Evolutionary conservation across 2,329 filamentous ascomycete genomes (phyloP).

Genomic region (Pseudogymnoascus sp.): DNA sequence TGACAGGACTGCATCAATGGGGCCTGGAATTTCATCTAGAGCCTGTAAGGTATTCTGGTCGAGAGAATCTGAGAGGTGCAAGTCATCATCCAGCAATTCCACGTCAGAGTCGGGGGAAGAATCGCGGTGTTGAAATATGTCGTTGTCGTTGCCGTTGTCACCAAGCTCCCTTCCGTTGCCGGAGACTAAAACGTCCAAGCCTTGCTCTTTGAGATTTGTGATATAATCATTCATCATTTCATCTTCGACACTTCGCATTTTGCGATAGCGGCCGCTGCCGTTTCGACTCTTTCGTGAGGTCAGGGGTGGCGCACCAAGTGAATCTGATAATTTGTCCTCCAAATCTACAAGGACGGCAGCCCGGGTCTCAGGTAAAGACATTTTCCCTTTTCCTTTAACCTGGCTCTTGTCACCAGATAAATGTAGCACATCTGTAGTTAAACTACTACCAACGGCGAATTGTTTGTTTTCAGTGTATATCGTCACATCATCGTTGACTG

Average conservation of each 20-base stretch:
- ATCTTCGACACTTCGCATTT: background rate
- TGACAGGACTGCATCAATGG: slow-evolving; percentile 31
- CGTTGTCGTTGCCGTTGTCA: slow-evolving; percentile 2
- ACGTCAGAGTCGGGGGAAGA: background rate
- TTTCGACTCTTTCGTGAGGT: background rate
- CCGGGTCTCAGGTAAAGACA: background rate
- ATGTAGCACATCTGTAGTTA: background rate
- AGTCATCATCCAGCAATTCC: background rate
- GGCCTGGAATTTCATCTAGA: slow-evolving; percentile 32
- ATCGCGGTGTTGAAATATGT: slow-evolving; percentile 12
- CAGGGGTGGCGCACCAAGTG: background rate
- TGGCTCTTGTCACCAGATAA: background rate
- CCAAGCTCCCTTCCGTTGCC: slow-evolving; percentile 9
- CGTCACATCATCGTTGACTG: background rate
- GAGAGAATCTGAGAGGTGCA: slow-evolving; percentile 11
- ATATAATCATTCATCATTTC: slow-evolving; percentile 7
- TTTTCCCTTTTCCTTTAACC: background rate
- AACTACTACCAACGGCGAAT: background rate
- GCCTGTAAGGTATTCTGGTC: slow-evolving; percentile 36
- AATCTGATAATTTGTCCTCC: background rate
- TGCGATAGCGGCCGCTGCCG: background rate
- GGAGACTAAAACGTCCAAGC: background rate
- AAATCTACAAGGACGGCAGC: background rate
- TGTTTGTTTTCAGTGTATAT: background rate
- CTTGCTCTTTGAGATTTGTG: slow-evolving; percentile 2